Evolutionary conservation across 352 stramenopile genomes (phyloP).

Genomic region (Phytophthora syringae): DNA sequence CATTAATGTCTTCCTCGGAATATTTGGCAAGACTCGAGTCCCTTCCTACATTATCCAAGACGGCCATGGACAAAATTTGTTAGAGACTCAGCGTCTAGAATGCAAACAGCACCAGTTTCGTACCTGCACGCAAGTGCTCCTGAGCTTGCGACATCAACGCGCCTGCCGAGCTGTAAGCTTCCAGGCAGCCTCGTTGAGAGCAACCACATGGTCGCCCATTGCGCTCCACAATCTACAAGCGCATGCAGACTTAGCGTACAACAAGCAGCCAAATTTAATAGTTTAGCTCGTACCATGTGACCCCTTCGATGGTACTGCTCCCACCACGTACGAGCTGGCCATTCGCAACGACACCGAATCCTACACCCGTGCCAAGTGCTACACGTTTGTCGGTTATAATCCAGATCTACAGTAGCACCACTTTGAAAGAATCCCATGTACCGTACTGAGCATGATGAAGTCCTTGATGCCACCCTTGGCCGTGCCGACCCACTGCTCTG

Average conservation of each 20-base stretch:
- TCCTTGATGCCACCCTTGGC: conserved; percentile 64
- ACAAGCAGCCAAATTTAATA: background rate
- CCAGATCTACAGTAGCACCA: background rate
- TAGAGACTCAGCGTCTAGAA: background rate
- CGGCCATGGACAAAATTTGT: background rate
- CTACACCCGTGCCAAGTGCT: conserved; percentile 83
- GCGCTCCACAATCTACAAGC: conserved; percentile 77
- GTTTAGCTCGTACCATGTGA: conserved; percentile 56
- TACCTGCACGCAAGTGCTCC: conserved; percentile 67
- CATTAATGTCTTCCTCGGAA: conserved; percentile 60
- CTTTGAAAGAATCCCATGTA: background rate
- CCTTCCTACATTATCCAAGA: conserved; percentile 36
- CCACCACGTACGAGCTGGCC: conserved; percentile 72
- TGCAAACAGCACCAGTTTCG: conserved; percentile 3
- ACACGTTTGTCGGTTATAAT: conserved; percentile 6
- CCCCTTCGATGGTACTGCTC: conserved; percentile 79
- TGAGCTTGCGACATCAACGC: conserved; percentile 71
- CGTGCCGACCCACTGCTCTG: conserved; percentile 82
- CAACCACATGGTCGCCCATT: conserved; percentile 80
- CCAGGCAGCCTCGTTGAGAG: conserved; percentile 76
- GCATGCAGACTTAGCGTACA: background rate
- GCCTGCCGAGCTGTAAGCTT: conserved; percentile 78
- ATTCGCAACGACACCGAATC: conserved; percentile 70
- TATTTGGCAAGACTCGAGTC: conserved; percentile 56
- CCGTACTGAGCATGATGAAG: conserved; percentile 88